Evolutionary conservation across 768 basidiomycete species (phyloP), one percentile per base, ranked within the genome.

Genomic region (Pleurotus cornucopiae): DNA sequence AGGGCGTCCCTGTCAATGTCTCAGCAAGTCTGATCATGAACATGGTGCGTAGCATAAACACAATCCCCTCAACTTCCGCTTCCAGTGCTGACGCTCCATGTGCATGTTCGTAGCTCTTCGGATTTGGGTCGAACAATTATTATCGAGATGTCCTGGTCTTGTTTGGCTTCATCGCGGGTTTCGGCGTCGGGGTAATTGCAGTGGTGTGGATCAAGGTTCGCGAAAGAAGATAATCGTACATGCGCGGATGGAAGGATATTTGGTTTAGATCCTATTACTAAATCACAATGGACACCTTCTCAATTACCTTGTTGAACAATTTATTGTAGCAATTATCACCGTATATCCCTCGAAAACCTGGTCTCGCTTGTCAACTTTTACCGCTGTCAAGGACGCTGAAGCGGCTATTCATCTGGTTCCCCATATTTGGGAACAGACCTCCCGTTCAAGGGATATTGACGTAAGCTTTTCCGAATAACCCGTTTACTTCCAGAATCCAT

Each of bases 101-200:
- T 9, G 2, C 30, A 16, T 21, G 11, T 18, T 41, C 47, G 57
- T 34, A 91, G 82, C 78, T 97, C 18, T 98, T 97, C 66, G 95
- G 94, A 1, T 98, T 98, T 64, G 82, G 83, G 14, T 62, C 75
- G 49, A 81, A 83, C 60, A 86, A 89, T 60, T 98, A 95, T 67
- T 97, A 96, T 66, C 78, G 94, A 52, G 91, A 96, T 64, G 89
- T 97, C 5, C 75, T 97, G 23, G 86, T 96, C 44, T 66, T 92
- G 52, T 93, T 94, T 61, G 94, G 82, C 0, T 97, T 87, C 66
- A 89, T 94, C 55, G 86, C 82, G 1, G 92, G 86, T 1, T 93
- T 93, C 62, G 89, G 80, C 0, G 46, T 87, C 6, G 69, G 81
- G 2, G 82, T 95, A n/a, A 83, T 94, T 56, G 77, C 74, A 11